A percentile compares a stretch with the other conserved stretches of the same genome.
These are phyloP conservation scores for Ogataea pini DNA, from an alignment of 805 yeast species.

Conservation along the genomic window DNA sequence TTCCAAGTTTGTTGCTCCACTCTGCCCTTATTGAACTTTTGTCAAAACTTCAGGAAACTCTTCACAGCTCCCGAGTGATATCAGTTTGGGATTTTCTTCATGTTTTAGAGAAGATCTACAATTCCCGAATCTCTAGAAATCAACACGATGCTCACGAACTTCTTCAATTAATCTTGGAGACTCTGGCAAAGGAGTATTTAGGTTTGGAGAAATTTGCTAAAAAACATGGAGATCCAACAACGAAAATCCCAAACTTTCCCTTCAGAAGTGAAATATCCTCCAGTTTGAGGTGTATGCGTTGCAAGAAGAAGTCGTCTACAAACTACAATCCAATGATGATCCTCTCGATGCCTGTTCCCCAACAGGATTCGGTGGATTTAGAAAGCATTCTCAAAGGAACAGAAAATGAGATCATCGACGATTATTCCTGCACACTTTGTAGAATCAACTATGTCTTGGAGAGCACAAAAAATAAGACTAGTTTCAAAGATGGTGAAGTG, in stretches of 20 bases:
- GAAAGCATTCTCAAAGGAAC: conserved; percentile 55
- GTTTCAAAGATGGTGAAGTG: conserved; percentile 30
- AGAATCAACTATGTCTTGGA: conserved; percentile 47
- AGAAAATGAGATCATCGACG: conserved; percentile 70
- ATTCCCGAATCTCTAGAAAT: conserved; percentile 69
- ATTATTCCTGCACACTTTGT: conserved; percentile 79
- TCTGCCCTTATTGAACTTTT: conserved; percentile 53
- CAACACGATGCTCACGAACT: conserved; percentile 98
- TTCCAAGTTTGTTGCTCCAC: conserved; percentile 55
- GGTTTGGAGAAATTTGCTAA: conserved; percentile 38
- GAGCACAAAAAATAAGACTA: conserved; percentile 26
- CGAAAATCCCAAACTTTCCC: conserved; percentile 64
- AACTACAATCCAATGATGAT: conserved; percentile 64
- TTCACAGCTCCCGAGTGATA: conserved; percentile 50
- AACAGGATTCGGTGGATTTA: conserved; percentile 38
- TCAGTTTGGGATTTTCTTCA: conserved; percentile 81
- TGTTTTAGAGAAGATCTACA: conserved; percentile 69
- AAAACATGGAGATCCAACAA: conserved; percentile 46
- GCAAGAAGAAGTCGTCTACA: conserved; percentile 62
- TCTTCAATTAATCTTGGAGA: conserved; percentile 76
- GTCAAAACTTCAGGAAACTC: conserved; percentile 61
- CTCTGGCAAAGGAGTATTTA: conserved; percentile 65
- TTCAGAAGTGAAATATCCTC: conserved; percentile 68
- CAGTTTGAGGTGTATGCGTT: conserved; percentile 67
- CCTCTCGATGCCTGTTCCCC: conserved; percentile 76